phyloP scores from a whole-genome alignment of 2,329 filamentous ascomycete genomes.

The Aureobasidium pullulans region DNA sequence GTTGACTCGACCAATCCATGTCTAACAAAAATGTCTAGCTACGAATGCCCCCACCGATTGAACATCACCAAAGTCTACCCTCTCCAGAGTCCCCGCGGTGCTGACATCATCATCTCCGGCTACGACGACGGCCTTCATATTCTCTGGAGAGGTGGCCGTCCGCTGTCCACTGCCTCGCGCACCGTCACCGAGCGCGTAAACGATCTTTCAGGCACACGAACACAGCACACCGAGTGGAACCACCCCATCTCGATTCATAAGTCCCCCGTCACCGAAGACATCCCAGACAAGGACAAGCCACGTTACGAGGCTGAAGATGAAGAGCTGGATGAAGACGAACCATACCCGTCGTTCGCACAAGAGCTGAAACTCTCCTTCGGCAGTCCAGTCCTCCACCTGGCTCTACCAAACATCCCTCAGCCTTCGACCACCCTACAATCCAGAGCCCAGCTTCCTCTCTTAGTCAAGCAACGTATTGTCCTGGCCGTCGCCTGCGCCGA shows the following conservation, averaged over 20 bases:
- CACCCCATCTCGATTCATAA: neutral
- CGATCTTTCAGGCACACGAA: neutral
- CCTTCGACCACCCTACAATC: neutral
- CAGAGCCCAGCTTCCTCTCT: neutral
- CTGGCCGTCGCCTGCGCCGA: conserved; percentile 51
- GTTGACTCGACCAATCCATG: neutral
- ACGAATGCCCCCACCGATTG: conserved; percentile 52
- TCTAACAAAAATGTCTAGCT: conserved; percentile 36
- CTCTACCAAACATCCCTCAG: conserved; percentile 37
- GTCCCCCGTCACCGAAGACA: neutral
- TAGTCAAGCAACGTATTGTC: conserved; percentile 43
- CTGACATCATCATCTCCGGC: conserved; percentile 53
- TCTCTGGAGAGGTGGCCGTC: conserved; percentile 53
- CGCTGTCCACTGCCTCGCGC: conserved; percentile 14
- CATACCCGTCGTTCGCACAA: conserved; percentile 48
- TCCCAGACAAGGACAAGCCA: neutral
- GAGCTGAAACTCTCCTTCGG: conserved; percentile 49
- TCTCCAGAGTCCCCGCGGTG: conserved; percentile 52
- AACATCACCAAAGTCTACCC: conserved; percentile 52
- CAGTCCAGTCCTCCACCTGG: conserved; percentile 46
- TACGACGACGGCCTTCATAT: conserved; percentile 52
- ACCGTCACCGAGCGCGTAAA: conserved; percentile 3
- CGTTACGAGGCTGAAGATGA: conserved; percentile 44
- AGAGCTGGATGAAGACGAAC: conserved; percentile 50
- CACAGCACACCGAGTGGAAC: conserved; percentile 7